These are phyloP conservation scores for Tetrapisispora taiwanensis DNA, from an alignment of 805 yeast genomes.

Conservation along the genomic window DNA sequence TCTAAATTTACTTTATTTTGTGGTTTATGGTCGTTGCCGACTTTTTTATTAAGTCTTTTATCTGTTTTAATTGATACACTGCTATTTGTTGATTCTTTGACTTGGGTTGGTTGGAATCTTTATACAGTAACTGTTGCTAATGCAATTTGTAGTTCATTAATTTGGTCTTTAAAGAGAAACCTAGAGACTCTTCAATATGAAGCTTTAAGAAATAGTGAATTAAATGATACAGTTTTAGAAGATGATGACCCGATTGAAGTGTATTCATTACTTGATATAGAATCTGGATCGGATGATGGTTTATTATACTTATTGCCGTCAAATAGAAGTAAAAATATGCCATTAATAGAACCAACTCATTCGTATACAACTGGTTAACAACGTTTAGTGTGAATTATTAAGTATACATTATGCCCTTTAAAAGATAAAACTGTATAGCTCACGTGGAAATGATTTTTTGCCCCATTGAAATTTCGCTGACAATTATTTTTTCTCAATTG, in stretches of 20 bases:
- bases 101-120: constrained; percentile 81
- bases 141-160: constrained; percentile 51
- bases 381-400: no score
- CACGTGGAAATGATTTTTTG: no score
- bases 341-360: background rate
- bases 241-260: constrained; percentile 6
- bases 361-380: background rate
- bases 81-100: constrained; percentile 62
- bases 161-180: constrained; percentile 66
- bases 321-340: background rate
- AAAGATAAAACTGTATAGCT: no score
- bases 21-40: constrained; percentile 51
- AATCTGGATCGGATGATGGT: constrained; percentile 1
- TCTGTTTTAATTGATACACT: constrained; percentile 76
- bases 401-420: no score
- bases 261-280: constrained; percentile 8
- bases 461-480: no score
- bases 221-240: constrained; percentile 1
- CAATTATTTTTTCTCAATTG: no score
- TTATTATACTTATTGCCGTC: background rate
- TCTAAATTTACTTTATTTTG: constrained; percentile 39
- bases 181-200: constrained; percentile 30
- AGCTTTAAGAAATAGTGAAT: background rate
- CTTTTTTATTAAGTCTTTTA: constrained; percentile 59
- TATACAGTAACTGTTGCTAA: constrained; percentile 57